Base-by-base conservation (phyloP, 2,329 filamentous ascomycete genomes). In the Diaporthe sp. region DNA sequence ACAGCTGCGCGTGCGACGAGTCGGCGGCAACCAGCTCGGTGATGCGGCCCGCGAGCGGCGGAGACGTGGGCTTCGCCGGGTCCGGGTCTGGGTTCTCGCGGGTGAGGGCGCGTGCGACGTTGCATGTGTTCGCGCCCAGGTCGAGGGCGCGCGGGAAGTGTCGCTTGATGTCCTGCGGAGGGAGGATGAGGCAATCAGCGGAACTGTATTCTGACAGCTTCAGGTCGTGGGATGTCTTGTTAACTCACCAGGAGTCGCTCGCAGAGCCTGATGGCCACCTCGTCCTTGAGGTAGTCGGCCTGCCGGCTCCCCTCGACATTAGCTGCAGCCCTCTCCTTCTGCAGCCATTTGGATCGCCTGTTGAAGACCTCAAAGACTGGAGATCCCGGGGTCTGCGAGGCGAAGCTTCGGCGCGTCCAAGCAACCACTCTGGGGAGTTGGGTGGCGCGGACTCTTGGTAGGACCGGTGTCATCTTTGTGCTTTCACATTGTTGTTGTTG, bases 91-190 rank as follows among this genome's bases (percentile, higher is more conserved):
- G 91, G 81, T 95, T 91, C 74, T 91, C 88, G 77, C 92, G 87
- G 78, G 93, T 93, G 60, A 98, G 89, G 73, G 94, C 94, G 77
- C 93, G 92, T 28, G 96, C 96, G 76, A 99, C 92, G 84, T 98
- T 97, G 89, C 96, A 98, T 76, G 96, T 95, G 83, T 98, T 98
- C 76, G 97, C 96, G 76, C 97, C 97, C 42, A 98, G 92, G 83
- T 99, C 97, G 76, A 99, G 93, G 33, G 95, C 95, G 77, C 91
- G 89, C 58, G 93, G 91, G 80, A 97, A 98, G 73, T 92, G 88
- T 42, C 97, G 94, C 80, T 97, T 98, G 86, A 99, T 97, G 82
- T 98, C 96, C 94, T 96, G 77, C 17, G 33, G 25, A 17, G 22
- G 15, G 55, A 13, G 33, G 17, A 19, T 52, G 33, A 22, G 28